A percentile compares a stretch with the other conserved stretches of the same genome.
Evolutionary conservation across 2,329 filamentous ascomycete species (phyloP).

Genomic region (Apiospora koreana): DNA sequence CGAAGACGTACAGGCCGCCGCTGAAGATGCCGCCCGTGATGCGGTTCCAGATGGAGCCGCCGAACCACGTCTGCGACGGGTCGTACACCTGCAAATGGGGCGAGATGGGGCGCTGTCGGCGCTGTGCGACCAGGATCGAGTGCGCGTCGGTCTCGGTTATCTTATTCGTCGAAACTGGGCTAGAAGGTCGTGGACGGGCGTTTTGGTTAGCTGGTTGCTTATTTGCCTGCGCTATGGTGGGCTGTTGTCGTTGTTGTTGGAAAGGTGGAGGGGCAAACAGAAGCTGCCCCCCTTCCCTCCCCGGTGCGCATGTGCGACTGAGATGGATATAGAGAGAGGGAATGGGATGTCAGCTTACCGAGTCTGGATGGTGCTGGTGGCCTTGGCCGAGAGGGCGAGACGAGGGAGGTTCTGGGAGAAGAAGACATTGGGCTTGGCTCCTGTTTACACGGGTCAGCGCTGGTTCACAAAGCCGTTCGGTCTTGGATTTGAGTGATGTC

Average conservation of each 20-base stretch:
- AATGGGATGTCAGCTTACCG: conserved; percentile 40
- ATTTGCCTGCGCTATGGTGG: not conserved
- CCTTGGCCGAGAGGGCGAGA: conserved; percentile 42
- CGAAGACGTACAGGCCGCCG: conserved; percentile 77
- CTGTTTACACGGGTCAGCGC: conserved; percentile 23
- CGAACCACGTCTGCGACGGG: conserved; percentile 82
- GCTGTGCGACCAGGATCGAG: conserved; percentile 77
- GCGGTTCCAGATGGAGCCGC: conserved; percentile 72
- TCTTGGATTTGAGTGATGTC: not conserved
- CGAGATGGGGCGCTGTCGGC: conserved; percentile 76
- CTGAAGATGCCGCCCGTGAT: conserved; percentile 77
- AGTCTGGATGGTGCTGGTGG: conserved; percentile 43
- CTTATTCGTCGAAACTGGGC: conserved; percentile 57
- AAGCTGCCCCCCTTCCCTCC: too few relatives aligned
- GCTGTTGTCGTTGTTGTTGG: too few relatives aligned
- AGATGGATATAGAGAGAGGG: too few relatives aligned
- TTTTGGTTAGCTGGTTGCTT: not conserved
- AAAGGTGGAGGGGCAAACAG: not conserved
- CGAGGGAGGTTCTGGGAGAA: conserved; percentile 51
- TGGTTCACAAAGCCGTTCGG: not conserved
- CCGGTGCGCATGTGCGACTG: too few relatives aligned
- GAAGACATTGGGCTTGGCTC: conserved; percentile 46
- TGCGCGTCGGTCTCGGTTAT: conserved; percentile 55
- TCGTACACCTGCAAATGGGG: conserved; percentile 88
- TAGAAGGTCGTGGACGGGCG: conserved; percentile 26